Evolutionary conservation across 2,329 filamentous ascomycete species (phyloP).

Genomic region (Hypoxylon sp.): DNA sequence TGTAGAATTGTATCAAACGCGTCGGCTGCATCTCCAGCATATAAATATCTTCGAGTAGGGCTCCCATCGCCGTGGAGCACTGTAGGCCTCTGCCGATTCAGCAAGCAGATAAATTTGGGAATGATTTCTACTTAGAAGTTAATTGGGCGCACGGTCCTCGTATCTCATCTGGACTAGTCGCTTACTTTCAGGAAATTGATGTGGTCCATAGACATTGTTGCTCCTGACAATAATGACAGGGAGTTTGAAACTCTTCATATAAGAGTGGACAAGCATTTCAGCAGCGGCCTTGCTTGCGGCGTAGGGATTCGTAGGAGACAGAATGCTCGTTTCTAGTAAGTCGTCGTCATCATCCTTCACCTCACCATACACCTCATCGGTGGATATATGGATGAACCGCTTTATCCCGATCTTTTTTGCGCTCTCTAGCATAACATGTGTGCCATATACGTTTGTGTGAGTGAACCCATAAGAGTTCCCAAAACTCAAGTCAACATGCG

Average conservation of each 20-base stretch:
- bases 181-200: constrained; percentile 87
- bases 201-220: constrained; percentile 89
- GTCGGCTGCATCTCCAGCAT: constrained; percentile 83
- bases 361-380: constrained; percentile 89
- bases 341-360: constrained; percentile 80
- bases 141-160: constrained; percentile 17
- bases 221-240: constrained; percentile 84
- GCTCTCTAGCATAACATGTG: constrained; percentile 85
- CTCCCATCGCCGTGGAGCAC: constrained; percentile 83
- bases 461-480: constrained; percentile 87
- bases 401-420: constrained; percentile 79
- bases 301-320: constrained; percentile 86
- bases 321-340: constrained; percentile 78
- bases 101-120: constrained; percentile 82
- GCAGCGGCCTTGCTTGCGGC: constrained; percentile 85
- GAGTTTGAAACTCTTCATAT: constrained; percentile 85
- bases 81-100: constrained; percentile 76
- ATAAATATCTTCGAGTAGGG: constrained; percentile 82
- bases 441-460: constrained; percentile 85
- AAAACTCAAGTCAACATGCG: constrained; percentile 86
- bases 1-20: constrained; percentile 89
- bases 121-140: constrained; percentile 77
- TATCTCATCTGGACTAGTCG: constrained; percentile 26
- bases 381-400: constrained; percentile 86
- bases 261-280: constrained; percentile 90